phyloP scores from a whole-genome alignment of 108 stramenopile species.

The Licmophora abbreviata region DNA sequence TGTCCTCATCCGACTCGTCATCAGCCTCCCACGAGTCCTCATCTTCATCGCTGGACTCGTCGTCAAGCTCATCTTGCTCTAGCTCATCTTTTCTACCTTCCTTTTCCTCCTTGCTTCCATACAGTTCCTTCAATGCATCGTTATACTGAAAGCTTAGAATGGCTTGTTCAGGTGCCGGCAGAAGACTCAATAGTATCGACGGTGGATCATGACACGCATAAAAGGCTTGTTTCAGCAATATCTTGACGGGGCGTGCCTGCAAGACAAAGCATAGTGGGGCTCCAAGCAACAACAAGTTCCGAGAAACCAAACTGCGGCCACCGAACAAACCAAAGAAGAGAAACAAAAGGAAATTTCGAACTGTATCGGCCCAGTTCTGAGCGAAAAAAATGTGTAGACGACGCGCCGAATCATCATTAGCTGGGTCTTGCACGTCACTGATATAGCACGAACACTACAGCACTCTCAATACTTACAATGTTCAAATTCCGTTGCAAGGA shows the following conservation, averaged over 20 bases:
- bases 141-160: constrained; percentile 56
- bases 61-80: neutral
- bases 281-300: constrained; percentile 44
- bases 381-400: neutral
- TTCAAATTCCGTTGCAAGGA: constrained; percentile 60
- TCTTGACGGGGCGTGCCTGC: constrained; percentile 75
- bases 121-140: constrained; percentile 24
- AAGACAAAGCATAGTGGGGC: constrained; percentile 69
- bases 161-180: constrained; percentile 81
- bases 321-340: constrained; percentile 83
- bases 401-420: too few species aligned
- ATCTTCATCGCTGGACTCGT: neutral
- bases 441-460: neutral
- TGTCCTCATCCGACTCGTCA: constrained; percentile 6
- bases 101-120: constrained; percentile 26
- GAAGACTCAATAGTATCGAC: constrained; percentile 57
- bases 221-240: constrained; percentile 63
- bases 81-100: neutral
- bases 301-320: constrained; percentile 53
- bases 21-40: constrained; percentile 3
- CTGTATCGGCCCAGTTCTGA: constrained; percentile 68
- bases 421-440: too few species aligned
- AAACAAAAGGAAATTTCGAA: constrained; percentile 66
- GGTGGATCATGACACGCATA: constrained; percentile 66
- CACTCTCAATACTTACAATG: constrained; percentile 37